Evolutionary conservation across 2,329 filamentous ascomycete species (phyloP).

Genomic region (Alternaria dauci): DNA sequence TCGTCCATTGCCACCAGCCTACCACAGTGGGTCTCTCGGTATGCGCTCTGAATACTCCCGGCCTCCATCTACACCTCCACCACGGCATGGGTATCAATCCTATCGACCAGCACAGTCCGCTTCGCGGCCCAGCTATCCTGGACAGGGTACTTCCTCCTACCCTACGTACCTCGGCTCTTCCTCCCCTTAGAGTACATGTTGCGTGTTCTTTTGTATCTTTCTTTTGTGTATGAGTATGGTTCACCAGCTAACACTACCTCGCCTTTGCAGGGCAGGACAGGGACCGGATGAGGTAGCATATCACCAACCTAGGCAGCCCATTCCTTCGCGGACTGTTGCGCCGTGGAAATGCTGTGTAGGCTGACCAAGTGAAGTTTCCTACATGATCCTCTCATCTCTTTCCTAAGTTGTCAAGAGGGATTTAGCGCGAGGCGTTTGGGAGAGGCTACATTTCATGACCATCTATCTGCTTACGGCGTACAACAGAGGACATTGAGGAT

Average conservation of each 20-base stretch:
- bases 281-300: constrained; percentile 42
- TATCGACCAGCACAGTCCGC: constrained; percentile 36
- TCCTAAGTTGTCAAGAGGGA: constrained; percentile 22
- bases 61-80: constrained; percentile 34
- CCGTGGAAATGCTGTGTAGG: neutral
- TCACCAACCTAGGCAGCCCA: constrained; percentile 4
- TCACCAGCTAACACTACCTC: constrained; percentile 32
- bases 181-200: constrained; percentile 35
- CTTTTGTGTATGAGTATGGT: constrained; percentile 25
- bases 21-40: constrained; percentile 24
- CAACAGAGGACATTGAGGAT: constrained; percentile 20
- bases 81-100: constrained; percentile 21
- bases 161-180: constrained; percentile 37
- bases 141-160: constrained; percentile 38
- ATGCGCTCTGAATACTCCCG: constrained; percentile 30
- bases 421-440: constrained; percentile 35
- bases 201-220: constrained; percentile 20
- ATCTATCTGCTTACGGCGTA: constrained; percentile 26
- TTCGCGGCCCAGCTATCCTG: constrained; percentile 31
- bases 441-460: constrained; percentile 15
- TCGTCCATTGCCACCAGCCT: constrained; percentile 27
- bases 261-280: constrained; percentile 30
- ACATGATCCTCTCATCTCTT: constrained; percentile 11
- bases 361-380: constrained; percentile 14
- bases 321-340: neutral